Base-by-base conservation (phyloP, 768 basidiomycete species). In the Amyloporia xantha region DNA sequence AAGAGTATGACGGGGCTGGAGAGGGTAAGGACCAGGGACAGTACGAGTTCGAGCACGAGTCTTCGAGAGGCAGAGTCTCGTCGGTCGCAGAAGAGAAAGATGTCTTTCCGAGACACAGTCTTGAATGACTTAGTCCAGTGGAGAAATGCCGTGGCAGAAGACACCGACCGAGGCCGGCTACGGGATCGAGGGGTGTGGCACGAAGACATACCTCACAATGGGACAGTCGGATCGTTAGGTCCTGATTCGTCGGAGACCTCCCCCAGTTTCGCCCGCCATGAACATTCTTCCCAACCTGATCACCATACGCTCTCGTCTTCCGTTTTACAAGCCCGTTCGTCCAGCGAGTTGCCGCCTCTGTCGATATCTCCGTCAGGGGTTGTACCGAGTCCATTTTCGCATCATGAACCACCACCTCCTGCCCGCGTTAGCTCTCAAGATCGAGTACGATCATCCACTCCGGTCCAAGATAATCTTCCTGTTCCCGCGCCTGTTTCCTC, bases 1-100 rank as follows among this genome's bases (percentile, higher is more conserved):
- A 80, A 76, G 63, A 88, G 86, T 59, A 70, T 74, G 28, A 78
- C 80, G 17, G 72, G 71, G 19, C 62, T 85, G 44, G 79, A 84
- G 50, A 72, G 77, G 17, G 69, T 74, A 15, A 71, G 69, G 59
- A 75, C 77, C n/a, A 69, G 76, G 52, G 82, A 84, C 40, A 69
- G 64, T 53, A 50, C 59, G 1, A 61, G 53, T 37, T 55, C 60
- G 6, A 41, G 47, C 19, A 49, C 48, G n/a, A 54, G 62, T 35
- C 33, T 46, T 15, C 57, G 62, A 21, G 65, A 63, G 2, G 44
- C 47, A 3, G 59, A 60, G 1, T 41, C 35, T 3, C 50, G 52
- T 33, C 48, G 59, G 41, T 55, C 36, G 9, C 41, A 58, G 17
- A 66, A 68, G 57, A 64, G 66, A 15, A 70, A 62, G 52, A 54